phyloP scores from a whole-genome alignment of 1,284 basidiomycete genomes.

The Quambalaria eucalypti region DNA sequence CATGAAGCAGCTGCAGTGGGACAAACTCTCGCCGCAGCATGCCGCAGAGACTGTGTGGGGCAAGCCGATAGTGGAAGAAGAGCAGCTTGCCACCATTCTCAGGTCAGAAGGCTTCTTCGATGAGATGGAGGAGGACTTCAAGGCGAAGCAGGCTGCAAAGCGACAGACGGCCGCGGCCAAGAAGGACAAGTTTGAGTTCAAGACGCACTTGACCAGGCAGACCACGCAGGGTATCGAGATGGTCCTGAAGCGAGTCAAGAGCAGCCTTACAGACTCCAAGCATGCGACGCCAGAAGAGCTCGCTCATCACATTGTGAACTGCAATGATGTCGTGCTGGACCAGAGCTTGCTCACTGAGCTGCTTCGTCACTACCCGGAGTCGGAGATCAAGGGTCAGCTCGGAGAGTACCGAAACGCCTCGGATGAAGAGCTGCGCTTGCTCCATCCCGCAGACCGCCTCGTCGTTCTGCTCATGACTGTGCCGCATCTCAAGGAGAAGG shows the following conservation, averaged over 20 bases:
- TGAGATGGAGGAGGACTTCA: slow-evolving; percentile 97
- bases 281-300: slow-evolving; percentile 45
- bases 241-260: slow-evolving; percentile 18
- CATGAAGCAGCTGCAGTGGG: slow-evolving; percentile 99
- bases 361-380: slow-evolving; percentile 43
- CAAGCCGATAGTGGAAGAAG: slow-evolving; percentile 25
- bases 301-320: slow-evolving; percentile 44
- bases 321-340: slow-evolving; percentile 41
- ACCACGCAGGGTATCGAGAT: slow-evolving; percentile 36
- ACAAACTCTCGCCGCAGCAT: slow-evolving; percentile 57
- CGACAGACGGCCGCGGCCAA: slow-evolving; percentile 28
- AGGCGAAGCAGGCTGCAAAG: slow-evolving; percentile 75
- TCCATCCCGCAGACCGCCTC: slow-evolving; percentile 88
- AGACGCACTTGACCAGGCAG: slow-evolving; percentile 40
- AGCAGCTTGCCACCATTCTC: slow-evolving; percentile 21
- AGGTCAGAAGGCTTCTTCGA: slow-evolving; percentile 65
- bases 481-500: slow-evolving; percentile 76
- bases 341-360: slow-evolving; percentile 44
- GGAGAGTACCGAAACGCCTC: slow-evolving; percentile 68
- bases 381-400: slow-evolving; percentile 44
- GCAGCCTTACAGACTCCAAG: slow-evolving; percentile 27
- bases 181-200: slow-evolving; percentile 47
- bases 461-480: slow-evolving; percentile 97
- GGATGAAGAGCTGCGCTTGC: slow-evolving; percentile 72
- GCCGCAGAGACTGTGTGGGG: slow-evolving; percentile 45